Percentiles rank a stretch among this genome's conserved stretches.
Evolutionary conservation across 805 yeast species (phyloP).

Genomic region (Ogataea paradorogensis): DNA sequence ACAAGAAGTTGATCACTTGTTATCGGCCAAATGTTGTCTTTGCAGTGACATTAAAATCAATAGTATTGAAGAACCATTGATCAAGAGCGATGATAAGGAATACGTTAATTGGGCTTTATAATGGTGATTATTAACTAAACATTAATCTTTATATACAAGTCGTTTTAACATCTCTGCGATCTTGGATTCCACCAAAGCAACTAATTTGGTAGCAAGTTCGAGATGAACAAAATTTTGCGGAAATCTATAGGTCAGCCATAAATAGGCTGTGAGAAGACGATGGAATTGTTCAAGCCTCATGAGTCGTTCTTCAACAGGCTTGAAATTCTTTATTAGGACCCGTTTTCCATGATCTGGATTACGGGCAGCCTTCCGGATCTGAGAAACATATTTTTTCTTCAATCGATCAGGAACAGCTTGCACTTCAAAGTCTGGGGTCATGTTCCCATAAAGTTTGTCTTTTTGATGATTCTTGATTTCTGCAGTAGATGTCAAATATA

Average conservation of each 20-base stretch:
- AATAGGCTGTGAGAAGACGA: slow-evolving; percentile 59
- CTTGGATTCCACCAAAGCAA: slow-evolving; percentile 62
- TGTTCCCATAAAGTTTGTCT: slow-evolving; percentile 13
- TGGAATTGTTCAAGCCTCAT: slow-evolving; percentile 61
- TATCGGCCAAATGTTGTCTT: slow-evolving; percentile 65
- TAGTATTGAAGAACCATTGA: slow-evolving; percentile 61
- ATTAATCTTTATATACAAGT: neutral
- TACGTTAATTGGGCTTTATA: slow-evolving; percentile 49
- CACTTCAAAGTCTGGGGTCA: slow-evolving; percentile 18
- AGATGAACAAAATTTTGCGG: slow-evolving; percentile 77
- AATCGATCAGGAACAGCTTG: slow-evolving; percentile 30
- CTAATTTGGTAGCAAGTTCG: slow-evolving; percentile 68
- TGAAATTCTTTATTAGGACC: slow-evolving; percentile 18
- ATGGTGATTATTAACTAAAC: slow-evolving; percentile 6
- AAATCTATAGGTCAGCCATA: slow-evolving; percentile 87
- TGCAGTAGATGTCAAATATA: slow-evolving; percentile 28
- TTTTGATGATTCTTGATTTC: slow-evolving; percentile 4
- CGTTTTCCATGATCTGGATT: slow-evolving; percentile 18
- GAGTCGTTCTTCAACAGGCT: slow-evolving; percentile 31
- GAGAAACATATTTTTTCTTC: slow-evolving; percentile 16
- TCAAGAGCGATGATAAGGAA: slow-evolving; percentile 39
- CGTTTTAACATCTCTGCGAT: slow-evolving; percentile 47
- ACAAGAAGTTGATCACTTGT: slow-evolving; percentile 53
- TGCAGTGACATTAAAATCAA: slow-evolving; percentile 76
- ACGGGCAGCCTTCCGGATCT: slow-evolving; percentile 13